Evolutionary conservation across 2,329 filamentous ascomycete species (phyloP), one percentile per base, ranked within the genome.

Genomic region (Trichoderma sp.): DNA sequence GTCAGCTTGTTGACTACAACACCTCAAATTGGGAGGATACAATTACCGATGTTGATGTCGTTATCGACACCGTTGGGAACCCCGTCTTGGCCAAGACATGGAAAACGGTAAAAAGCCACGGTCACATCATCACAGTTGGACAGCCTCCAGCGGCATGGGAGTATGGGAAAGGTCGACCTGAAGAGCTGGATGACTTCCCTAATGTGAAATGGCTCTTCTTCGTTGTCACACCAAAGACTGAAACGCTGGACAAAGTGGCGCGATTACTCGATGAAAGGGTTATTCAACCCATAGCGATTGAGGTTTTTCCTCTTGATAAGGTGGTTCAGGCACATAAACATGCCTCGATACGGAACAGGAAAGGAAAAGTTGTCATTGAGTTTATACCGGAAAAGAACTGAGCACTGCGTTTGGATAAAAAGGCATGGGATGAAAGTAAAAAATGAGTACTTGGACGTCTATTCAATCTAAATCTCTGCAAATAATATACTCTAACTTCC

Each of bases 61-160:
- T 81, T 2, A 73, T 82, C 15, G 81, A 82, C 64, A 79, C 79
- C 0, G 80, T 78, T 5, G 80, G 80, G 0, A 75, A 76, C 2
- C 73, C 75, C 6, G 70, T 78, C 0, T 61, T 83, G 26, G 34
- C 71, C 1, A 80, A 76, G 58, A 61, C 76, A 0, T 83, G 81
- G 81, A 67, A 73, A 15, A 73, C 74, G 0, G 75, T 83, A 3
- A 80, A 79, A 51, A 64, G 71, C 1, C 71, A 75, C 14, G 82
- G 81, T 0, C 71, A 71, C 0, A 78, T 83, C 11, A 75, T 83
- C 0, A 82, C 82, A 0, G 77, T 83, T 0, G 80, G 75, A 3
- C 81, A 81, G 57, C 80, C 81, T 7, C 75, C 80, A 0, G 80
- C 80, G 0, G 18, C 71, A 0, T 82, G 81, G 81, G 80, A 80